Evolutionary conservation across 768 basidiomycete genomes (phyloP), one percentile per base, ranked within the genome.

Genomic region (Leccinellum luteum): DNA sequence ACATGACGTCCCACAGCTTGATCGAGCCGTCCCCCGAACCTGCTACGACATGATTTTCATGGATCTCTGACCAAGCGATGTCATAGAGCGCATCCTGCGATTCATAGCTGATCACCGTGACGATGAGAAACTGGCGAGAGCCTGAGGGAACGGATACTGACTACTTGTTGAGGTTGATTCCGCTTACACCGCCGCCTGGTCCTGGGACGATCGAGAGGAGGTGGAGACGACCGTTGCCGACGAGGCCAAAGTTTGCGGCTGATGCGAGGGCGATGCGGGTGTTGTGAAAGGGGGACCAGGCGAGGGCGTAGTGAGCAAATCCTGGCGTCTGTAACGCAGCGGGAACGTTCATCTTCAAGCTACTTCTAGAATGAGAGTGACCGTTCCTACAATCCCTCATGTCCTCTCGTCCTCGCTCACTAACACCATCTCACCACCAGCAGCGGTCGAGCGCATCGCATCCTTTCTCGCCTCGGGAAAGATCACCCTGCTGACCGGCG

Each of bases 181-280:
- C 69, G 25, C 78, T 74, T 23, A 71, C 52, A 14, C 80, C 79
- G 30, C 25, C 25, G 30, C 74, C 75, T 1, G 80, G 81, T 15
- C 76, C 79, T 27, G 80, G 76, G 25, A 70, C 73, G 21, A 85
- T 73, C 2, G 85, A 83, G 52, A 81, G 79, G 23, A 89, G 69
- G 69, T 88, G 89, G 44, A 98, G 69, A n/a, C 95, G 80, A 1
- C 96, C 96, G 73, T 97, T 98, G 25, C 96, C 96, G 31, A 98
- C 90, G 4, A 98, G 80, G 3, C 96, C 96, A 72, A 93, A 98
- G 74, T 98, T 96, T 27, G 94, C 91, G 0, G 92, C 81, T 6
- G 91, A 91, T 5, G 92, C 90, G 32, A 93, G 76, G 1, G 92
- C 92, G 44, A 93, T 69, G 34, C 87, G 83, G 15, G 80, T 77